Percentiles rank a stretch among this genome's conserved stretches.
Evolutionary conservation across 495 filamentous ascomycete species (phyloP).

Genomic region (Sabuloglossum arenarium): DNA sequence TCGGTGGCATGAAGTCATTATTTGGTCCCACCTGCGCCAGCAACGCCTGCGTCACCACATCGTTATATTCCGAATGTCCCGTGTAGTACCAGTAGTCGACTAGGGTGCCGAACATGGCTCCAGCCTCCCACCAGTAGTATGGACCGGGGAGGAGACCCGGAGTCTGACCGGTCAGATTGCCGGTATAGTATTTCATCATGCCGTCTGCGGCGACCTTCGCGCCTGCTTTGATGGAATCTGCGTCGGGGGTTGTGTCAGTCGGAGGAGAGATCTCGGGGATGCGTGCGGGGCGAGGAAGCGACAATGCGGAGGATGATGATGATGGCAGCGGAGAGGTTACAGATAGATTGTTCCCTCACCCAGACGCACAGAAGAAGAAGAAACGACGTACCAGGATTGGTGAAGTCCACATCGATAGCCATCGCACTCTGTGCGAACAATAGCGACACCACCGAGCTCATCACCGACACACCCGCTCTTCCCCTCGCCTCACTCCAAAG

Average conservation of each 20-base stretch:
- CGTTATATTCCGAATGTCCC: constrained; percentile 39
- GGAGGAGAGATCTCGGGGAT: neutral
- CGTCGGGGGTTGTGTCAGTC: neutral
- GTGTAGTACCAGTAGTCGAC: constrained; percentile 52
- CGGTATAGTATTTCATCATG: constrained; percentile 50
- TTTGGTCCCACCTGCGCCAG: constrained; percentile 34
- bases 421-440: neutral
- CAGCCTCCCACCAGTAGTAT: constrained; percentile 55
- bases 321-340: neutral
- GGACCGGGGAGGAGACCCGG: constrained; percentile 34
- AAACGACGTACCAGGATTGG: constrained; percentile 1
- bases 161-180: constrained; percentile 38
- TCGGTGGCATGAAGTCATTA: constrained; percentile 38
- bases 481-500: neutral
- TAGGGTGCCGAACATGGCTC: constrained; percentile 42
- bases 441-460: neutral
- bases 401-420: constrained; percentile 3
- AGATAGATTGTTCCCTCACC: too few relatives aligned
- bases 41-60: constrained; percentile 29
- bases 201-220: constrained; percentile 36
- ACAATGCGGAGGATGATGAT: neutral
- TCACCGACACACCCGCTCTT: neutral
- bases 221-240: constrained; percentile 45
- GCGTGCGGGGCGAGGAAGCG: neutral
- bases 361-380: neutral